Evolutionary conservation across 768 basidiomycete genomes (phyloP), one percentile per base, ranked within the genome.

Genomic region (Russula emetica): DNA sequence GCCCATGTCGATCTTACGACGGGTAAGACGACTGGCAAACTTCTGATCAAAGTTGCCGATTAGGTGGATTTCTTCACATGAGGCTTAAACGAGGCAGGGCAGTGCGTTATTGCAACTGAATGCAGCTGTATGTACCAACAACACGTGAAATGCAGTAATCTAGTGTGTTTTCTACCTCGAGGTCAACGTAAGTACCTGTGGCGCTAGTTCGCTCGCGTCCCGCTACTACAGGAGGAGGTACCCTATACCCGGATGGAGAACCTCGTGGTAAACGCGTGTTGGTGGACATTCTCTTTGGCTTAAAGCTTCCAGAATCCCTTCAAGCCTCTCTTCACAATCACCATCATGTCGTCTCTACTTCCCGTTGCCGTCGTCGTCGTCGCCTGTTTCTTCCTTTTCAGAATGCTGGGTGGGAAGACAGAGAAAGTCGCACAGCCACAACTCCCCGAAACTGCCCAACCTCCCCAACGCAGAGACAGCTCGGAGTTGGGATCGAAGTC

Each of bases 21-120:
- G 10, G 87, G 96, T 53, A 86, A 84, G 73, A 92, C 93, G 11
- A 82, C 80, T 2, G 96, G 96, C 3, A 99, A 98, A 73, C 74
- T 99, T 70, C 67, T 98, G 56, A 78, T 98, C 68, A 91, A 90
- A 72, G 80, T 93, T 18, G 50, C 56, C 44, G 58, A 54, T 24
- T 65, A 65, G 47, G 24, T 20, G 50, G 40, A 56, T 61, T 36
- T 71, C 77, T 78, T 56, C 58, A 73, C 69, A 72, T 76, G 74
- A 50, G 75, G 71, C 20, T 76, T 74, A 70, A 84, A 85, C 20
- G 71, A 83, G 78, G 66, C 84, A 70, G 83, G 78, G 66, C 84
- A 34, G 45, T 32, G 13, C 30, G 32, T 64, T 60, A 18, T n/a
- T 45, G n/a, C 20, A 47, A 11, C 10, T n/a, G n/a, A 45, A 45